Evolutionary conservation across 1,284 basidiomycete species (phyloP).

Genomic region (Naganishia liquefaciens): DNA sequence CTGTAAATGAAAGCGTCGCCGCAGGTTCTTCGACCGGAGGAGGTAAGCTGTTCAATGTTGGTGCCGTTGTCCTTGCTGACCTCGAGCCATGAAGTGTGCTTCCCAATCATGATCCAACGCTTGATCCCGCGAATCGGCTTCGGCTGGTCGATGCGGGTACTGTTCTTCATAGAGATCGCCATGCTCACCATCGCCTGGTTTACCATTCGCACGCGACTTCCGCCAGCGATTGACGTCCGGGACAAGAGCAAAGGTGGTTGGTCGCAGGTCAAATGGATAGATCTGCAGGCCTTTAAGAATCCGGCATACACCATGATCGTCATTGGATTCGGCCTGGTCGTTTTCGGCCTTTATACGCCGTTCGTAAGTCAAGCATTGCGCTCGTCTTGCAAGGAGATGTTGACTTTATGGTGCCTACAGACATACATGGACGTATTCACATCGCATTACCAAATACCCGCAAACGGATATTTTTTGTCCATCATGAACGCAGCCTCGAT

Average conservation of each 20-base stretch:
- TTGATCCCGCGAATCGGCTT: conserved; percentile 41
- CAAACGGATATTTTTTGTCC: conserved; percentile 20
- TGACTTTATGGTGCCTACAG: neutral
- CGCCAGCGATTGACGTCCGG: conserved; percentile 34
- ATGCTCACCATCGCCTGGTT: conserved; percentile 39
- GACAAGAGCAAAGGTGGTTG: conserved; percentile 30
- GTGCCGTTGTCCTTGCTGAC: neutral
- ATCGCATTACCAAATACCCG: conserved; percentile 19
- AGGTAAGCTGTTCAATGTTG: neutral
- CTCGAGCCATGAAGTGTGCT: conserved; percentile 3
- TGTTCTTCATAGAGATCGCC: conserved; percentile 41
- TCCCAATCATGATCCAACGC: conserved; percentile 29
- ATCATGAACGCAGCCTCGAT: conserved; percentile 27
- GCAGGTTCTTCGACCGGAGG: conserved; percentile 24
- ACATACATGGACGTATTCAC: conserved; percentile 29
- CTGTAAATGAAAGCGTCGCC: neutral
- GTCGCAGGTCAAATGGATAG: conserved; percentile 39
- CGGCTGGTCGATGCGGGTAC: conserved; percentile 44
- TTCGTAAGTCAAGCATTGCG: conserved; percentile 4
- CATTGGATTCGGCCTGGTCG: conserved; percentile 32
- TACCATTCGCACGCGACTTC: conserved; percentile 43
- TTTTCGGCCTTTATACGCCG: conserved; percentile 24
- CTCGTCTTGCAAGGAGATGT: too few species aligned
- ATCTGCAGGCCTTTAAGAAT: conserved; percentile 41
- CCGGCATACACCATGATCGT: conserved; percentile 38